Evolutionary conservation across 106 monocot genomes (phyloP).

Genomic region (Apostasia shenzhenica): DNA sequence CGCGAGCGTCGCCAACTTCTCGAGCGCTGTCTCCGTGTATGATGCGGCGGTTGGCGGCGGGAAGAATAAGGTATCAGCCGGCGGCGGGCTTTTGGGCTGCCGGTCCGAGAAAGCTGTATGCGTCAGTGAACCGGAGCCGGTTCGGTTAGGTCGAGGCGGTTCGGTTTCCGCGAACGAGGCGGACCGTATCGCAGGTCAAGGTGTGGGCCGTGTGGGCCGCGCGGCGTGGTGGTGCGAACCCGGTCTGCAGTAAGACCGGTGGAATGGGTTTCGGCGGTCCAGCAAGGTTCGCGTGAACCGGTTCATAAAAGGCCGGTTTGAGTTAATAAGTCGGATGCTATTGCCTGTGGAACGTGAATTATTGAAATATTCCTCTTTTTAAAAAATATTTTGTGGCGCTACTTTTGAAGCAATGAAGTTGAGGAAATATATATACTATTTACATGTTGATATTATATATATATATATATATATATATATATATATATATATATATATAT

Average conservation of each 20-base stretch:
- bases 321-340: no score
- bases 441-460: no score
- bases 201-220: background rate
- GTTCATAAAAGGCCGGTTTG: background rate
- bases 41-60: slow-evolving; percentile 1
- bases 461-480: no score
- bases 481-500: no score
- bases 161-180: background rate
- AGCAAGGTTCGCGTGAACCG: background rate
- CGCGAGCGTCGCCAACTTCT: slow-evolving; percentile 45
- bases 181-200: background rate
- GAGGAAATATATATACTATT: no score
- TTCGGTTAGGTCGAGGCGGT: slow-evolving; percentile 11
- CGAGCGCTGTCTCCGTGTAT: slow-evolving; percentile 36
- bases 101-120: slow-evolving; percentile 47
- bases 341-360: no score
- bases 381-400: no score
- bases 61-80: slow-evolving; percentile 1
- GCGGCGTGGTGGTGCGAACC: background rate
- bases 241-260: background rate
- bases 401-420: no score
- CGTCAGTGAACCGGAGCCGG: slow-evolving; percentile 41
- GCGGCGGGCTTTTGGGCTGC: slow-evolving; percentile 40
- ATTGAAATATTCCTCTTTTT: no score
- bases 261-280: background rate